Evolutionary conservation across 2,329 filamentous ascomycete species (phyloP).

Genomic region (Colletotrichum nymphaeae): DNA sequence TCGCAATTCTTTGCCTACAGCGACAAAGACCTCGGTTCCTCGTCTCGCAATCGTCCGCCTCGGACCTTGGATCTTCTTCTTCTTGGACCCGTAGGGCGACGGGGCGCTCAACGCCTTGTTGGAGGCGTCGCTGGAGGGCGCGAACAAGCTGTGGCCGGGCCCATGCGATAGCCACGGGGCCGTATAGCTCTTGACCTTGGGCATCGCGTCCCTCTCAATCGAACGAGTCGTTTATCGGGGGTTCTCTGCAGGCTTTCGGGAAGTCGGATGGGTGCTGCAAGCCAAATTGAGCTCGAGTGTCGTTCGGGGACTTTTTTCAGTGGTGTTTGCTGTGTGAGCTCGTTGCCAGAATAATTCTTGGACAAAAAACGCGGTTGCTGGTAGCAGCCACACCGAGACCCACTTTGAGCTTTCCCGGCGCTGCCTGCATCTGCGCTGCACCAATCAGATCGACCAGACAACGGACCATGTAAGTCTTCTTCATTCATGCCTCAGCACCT

Average conservation of each 20-base stretch:
- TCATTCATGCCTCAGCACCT: no score
- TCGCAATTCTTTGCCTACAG: slow-evolving; percentile 87
- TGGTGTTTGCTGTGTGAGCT: not conserved
- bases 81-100: slow-evolving; percentile 55
- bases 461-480: not conserved
- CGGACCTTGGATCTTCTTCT: slow-evolving; percentile 59
- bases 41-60: slow-evolving; percentile 80
- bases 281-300: not conserved
- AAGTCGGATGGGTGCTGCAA: not conserved
- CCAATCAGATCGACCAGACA: not conserved
- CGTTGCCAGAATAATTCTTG: not conserved
- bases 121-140: slow-evolving; percentile 54
- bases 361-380: slow-evolving; percentile 33
- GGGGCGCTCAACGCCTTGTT: slow-evolving; percentile 38
- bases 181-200: slow-evolving; percentile 86
- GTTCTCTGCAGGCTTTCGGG: not conserved
- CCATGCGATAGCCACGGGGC: slow-evolving; percentile 87
- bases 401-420: slow-evolving; percentile 21
- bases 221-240: not conserved
- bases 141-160: slow-evolving; percentile 84
- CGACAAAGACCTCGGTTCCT: slow-evolving; percentile 89
- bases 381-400: slow-evolving; percentile 23
- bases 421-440: not conserved
- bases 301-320: slow-evolving; percentile 2
- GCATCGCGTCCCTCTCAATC: slow-evolving; percentile 67